Evolutionary conservation across 352 stramenopile genomes (phyloP).

Genomic region (Phytophthora constricta): DNA sequence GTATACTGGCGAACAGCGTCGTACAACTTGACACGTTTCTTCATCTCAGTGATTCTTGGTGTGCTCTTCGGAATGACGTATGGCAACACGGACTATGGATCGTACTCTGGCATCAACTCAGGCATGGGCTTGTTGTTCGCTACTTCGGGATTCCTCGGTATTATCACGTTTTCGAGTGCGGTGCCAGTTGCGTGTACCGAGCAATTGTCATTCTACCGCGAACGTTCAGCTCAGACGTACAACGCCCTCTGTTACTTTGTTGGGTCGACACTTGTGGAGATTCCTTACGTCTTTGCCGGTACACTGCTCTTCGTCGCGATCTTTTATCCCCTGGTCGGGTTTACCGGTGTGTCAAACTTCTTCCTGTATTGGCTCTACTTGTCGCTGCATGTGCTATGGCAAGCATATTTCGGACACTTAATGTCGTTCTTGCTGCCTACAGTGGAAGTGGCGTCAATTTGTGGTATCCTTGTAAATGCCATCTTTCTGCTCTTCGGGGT

Average conservation of each 20-base stretch:
- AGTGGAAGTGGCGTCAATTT: conserved; percentile 27
- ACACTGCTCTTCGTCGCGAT: conserved; percentile 37
- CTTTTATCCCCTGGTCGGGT: conserved; percentile 36
- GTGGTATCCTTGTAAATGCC: conserved; percentile 26
- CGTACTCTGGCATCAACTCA: background rate
- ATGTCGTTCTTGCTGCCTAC: conserved; percentile 11
- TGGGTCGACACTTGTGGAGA: conserved; percentile 64
- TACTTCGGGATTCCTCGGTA: background rate
- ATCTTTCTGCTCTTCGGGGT: conserved; percentile 33
- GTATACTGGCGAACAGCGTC: background rate
- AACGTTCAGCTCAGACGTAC: background rate
- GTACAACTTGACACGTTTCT: background rate
- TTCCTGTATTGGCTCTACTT: conserved; percentile 25
- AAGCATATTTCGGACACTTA: conserved; percentile 31
- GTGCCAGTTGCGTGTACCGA: background rate
- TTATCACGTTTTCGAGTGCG: background rate
- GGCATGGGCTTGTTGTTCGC: background rate
- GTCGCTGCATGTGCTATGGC: conserved; percentile 21
- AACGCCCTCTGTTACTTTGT: conserved; percentile 57
- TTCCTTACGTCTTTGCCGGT: conserved; percentile 73
- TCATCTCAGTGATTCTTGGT: background rate
- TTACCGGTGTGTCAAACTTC: conserved; percentile 18
- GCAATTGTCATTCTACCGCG: background rate
- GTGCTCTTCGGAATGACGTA: background rate
- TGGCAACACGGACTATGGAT: background rate